Evolutionary conservation across 2,329 filamentous ascomycete species (phyloP).

Genomic region (Trichoderma cornu-damae): DNA sequence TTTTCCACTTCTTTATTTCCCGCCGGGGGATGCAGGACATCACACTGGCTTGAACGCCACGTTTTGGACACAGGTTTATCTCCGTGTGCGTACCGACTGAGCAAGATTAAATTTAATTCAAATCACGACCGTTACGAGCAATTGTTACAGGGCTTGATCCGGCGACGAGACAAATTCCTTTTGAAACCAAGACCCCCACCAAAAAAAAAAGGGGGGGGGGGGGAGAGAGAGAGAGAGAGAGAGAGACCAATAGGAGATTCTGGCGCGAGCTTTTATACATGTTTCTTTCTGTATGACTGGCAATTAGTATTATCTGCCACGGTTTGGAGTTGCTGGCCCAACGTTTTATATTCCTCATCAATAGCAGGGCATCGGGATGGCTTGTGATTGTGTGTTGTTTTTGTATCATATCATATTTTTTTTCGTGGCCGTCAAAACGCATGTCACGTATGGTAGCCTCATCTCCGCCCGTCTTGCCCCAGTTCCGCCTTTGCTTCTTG

Average conservation of each 20-base stretch:
- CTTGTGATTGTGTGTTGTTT: slow-evolving; percentile 21
- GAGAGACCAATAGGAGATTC: slow-evolving; percentile 6
- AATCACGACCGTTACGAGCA: slow-evolving; percentile 30
- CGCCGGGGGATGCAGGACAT: slow-evolving; percentile 1
- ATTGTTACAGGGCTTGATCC: slow-evolving; percentile 22
- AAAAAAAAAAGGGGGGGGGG: no score
- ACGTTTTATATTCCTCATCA: slow-evolving; percentile 18
- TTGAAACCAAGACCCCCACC: not conserved
- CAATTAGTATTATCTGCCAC: slow-evolving; percentile 23
- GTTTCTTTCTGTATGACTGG: slow-evolving; percentile 25
- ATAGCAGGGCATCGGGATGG: slow-evolving; percentile 20
- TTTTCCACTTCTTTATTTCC: no score
- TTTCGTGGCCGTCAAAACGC: slow-evolving; percentile 26
- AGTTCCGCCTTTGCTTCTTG: not conserved
- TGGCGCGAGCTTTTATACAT: slow-evolving; percentile 25
- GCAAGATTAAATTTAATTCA: slow-evolving; percentile 18
- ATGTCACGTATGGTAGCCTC: not conserved
- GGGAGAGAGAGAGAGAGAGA: not conserved
- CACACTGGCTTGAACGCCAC: slow-evolving; percentile 9
- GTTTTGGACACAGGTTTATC: not conserved
- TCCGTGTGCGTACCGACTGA: not conserved
- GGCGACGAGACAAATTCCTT: not conserved
- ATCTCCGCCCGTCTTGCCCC: slow-evolving; percentile 16
- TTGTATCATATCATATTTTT: slow-evolving; percentile 24
- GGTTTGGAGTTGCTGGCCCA: slow-evolving; percentile 25